These are phyloP conservation scores for Massariosphaeria phaeospora DNA, from an alignment of 495 filamentous ascomycete genomes.

Conservation along the genomic window DNA sequence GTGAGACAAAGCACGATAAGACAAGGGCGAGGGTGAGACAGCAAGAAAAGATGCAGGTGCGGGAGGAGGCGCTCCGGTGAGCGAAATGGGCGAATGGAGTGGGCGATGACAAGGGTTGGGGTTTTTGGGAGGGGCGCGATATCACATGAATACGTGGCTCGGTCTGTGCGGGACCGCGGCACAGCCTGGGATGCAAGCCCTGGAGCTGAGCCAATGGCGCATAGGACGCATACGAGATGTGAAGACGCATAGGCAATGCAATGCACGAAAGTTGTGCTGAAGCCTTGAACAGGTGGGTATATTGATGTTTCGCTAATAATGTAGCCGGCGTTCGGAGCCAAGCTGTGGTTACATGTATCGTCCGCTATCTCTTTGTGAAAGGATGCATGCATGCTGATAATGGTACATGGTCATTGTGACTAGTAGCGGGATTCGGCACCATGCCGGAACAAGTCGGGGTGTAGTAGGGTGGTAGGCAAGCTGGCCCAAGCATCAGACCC, in stretches of 20 bases:
- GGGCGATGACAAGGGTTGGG: conserved; percentile 1
- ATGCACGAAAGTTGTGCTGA: neutral
- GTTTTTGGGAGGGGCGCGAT: too few species aligned
- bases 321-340: neutral
- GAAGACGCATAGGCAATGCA: neutral
- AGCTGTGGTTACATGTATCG: neutral
- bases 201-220: too few species aligned
- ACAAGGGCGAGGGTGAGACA: neutral
- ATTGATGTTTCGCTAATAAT: neutral
- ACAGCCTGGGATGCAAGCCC: too few species aligned
- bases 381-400: neutral
- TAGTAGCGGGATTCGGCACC: neutral
- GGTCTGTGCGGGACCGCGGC: too few species aligned
- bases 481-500: conserved; percentile 56
- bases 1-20: neutral
- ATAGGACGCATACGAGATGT: too few species aligned
- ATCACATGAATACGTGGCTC: too few species aligned
- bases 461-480: conserved; percentile 9
- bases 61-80: conserved; percentile 16
- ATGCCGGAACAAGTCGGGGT: conserved; percentile 5
- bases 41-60: neutral
- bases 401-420: neutral
- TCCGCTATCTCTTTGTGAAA: neutral
- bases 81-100: conserved; percentile 15
- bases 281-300: neutral